phyloP scores from a whole-genome alignment of 257 asterid genomes.

The Rehmannia glutinosa region DNA sequence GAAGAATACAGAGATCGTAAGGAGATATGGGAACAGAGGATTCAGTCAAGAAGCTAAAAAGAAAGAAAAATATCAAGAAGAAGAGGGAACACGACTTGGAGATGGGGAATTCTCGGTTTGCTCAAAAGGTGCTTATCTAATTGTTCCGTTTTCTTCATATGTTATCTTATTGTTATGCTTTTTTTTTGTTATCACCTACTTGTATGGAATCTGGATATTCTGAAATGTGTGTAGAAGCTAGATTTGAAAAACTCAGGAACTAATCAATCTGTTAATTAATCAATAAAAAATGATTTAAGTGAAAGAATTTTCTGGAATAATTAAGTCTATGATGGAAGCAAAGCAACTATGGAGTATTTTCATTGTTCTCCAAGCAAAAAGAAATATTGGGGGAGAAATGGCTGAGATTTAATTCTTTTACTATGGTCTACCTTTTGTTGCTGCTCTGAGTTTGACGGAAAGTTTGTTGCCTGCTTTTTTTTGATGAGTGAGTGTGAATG shows the following conservation, averaged over 20 bases:
- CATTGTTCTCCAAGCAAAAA: no score
- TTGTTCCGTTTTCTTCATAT: not conserved
- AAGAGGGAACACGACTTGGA: not conserved
- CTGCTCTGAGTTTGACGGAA: no score
- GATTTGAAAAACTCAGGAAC: no score
- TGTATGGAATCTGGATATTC: not conserved
- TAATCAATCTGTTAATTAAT: no score
- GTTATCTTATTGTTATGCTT: not conserved
- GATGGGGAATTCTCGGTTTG: not conserved
- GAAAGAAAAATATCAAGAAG: constrained; percentile 16
- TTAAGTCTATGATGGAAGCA: no score
- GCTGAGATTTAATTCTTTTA: no score
- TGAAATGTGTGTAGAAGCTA: not conserved
- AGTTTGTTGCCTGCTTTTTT: no score
- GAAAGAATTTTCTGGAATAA: no score
- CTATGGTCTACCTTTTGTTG: no score
- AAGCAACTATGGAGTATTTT: no score
- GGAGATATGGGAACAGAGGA: constrained; percentile 27
- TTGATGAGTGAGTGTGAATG: not conserved
- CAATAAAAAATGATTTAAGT: no score
- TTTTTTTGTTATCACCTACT: not conserved
- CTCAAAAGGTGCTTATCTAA: constrained; percentile 5
- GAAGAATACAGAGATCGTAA: not conserved
- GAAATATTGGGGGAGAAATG: no score
- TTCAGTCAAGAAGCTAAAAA: constrained; percentile 23